Conservation (phyloP, 225 moss, liverwort and hornwort species). For the Rhytidiadelphus loreus region DNA sequence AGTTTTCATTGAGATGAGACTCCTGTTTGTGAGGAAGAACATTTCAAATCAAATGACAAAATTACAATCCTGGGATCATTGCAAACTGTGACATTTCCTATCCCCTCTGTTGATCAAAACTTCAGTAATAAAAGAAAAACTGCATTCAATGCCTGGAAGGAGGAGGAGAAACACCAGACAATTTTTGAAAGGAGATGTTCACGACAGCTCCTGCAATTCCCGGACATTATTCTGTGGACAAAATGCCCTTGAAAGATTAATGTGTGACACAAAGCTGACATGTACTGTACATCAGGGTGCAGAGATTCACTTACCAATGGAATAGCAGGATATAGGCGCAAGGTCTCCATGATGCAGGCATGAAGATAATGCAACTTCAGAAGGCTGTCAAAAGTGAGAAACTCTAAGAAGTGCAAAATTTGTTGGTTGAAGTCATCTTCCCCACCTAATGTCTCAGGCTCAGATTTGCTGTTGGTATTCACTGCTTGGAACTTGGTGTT, state of each 20-base stretch:
- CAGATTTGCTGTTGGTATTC: neutral
- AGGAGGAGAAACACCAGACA: too few relatives aligned
- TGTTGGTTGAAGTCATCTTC: neutral
- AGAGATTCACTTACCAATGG: constrained; percentile 19
- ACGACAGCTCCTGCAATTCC: too few relatives aligned
- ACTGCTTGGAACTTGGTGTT: neutral
- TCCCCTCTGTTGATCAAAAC: too few relatives aligned
- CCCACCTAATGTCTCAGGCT: neutral
- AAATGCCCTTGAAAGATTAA: too few relatives aligned
- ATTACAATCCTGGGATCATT: neutral
- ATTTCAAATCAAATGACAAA: neutral
- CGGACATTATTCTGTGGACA: too few relatives aligned
- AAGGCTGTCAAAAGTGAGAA: constrained; percentile 26
- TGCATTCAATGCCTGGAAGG: too few relatives aligned
- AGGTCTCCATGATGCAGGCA: constrained; percentile 42
- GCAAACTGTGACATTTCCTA: neutral
- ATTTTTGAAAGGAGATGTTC: too few relatives aligned
- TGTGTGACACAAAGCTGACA: neutral
- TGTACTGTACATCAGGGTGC: neutral
- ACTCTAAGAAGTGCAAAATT: constrained; percentile 12
- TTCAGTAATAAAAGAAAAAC: too few relatives aligned
- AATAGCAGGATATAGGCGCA: constrained; percentile 50
- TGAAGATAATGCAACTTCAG: constrained; percentile 31
- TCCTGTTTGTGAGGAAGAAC: neutral
- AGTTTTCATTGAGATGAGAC: too few relatives aligned